Base-by-base conservation (phyloP, 345 rosid species). In the Sisymbrium altissimum region DNA sequence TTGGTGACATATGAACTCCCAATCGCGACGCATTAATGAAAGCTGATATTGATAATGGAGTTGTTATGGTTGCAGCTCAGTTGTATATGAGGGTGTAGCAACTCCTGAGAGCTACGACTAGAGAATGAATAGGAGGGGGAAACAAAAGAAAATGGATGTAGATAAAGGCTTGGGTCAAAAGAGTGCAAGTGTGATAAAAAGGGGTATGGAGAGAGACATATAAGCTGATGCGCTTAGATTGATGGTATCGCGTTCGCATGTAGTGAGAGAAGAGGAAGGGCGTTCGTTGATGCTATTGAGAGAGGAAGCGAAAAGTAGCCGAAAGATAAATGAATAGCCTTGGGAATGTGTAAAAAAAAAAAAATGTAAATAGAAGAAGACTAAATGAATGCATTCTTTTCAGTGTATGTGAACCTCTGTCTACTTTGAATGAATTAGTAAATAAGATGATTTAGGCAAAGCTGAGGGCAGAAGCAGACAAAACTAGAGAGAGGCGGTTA, bases 101-200 rank as follows among this genome's bases (percentile, higher is more conserved):
- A 60, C 40, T 68, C 79, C 74, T 32, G 79, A 75, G 79, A 68
- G 40, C 69, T 68, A 75, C 64, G 79, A 68, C 17, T 75, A 75
- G 50, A 50, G 63, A 67, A 61, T 59, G 48, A 74, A 18, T 38
- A 74, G 44, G 60, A 74, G 73, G 25, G 73, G 25, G 27, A 30
- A 2, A n/a, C n/a, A 30, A 29, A 48, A 46, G 67, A 36, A 41
- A 41, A 53, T 43, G 64, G 64, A 58, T 61, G 79, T 75, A 75
- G 57, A 75, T 75, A 52, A 58, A 68, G 72, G 49, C 44, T 53
- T 40, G 53, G 63, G 52, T 54, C 12, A 38, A 23, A n/a, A 66
- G 52, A 57, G 18, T 59, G 79, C 45, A 68, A 21, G 36, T 48
- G 68, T 52, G 67, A 49, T 48, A 73, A 18, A 75, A 73, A 74